phyloP scores from a whole-genome alignment of 2,329 filamentous ascomycete genomes.

The Tolypocladium guangdongense region DNA sequence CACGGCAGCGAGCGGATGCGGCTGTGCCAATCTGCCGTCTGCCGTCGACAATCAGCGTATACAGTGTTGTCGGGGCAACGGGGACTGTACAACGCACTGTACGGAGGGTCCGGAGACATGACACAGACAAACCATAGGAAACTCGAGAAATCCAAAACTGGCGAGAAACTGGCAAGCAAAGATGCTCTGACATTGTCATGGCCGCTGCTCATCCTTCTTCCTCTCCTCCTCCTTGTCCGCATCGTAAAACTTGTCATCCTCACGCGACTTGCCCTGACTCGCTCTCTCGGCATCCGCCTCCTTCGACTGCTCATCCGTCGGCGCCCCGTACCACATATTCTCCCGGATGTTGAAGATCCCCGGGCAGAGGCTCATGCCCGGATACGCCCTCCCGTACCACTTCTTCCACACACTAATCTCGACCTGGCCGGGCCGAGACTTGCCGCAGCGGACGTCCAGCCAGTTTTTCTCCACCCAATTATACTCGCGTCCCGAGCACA shows the following conservation, averaged over 20 bases:
- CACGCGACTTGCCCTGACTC: too few species aligned
- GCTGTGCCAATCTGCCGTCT: too few species aligned
- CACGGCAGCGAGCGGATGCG: background rate
- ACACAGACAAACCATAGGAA: too few species aligned
- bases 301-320: background rate
- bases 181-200: background rate
- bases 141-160: too few species aligned
- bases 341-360: background rate
- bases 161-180: background rate
- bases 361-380: background rate
- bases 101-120: background rate
- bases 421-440: background rate
- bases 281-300: background rate
- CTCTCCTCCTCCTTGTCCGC: too few species aligned
- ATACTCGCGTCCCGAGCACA: constrained; percentile 2
- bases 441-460: background rate
- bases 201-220: too few species aligned
- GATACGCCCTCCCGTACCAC: constrained; percentile 1
- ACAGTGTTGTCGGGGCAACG: background rate
- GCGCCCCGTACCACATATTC: background rate
- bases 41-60: background rate
- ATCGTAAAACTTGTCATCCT: too few species aligned
- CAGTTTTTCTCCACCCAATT: background rate
- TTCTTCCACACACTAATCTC: background rate
- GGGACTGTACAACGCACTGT: background rate